Evolutionary conservation across 805 yeast genomes (phyloP), one percentile per base, ranked within the genome.

Genomic region (Wickerhamomyces chaumierensis): DNA sequence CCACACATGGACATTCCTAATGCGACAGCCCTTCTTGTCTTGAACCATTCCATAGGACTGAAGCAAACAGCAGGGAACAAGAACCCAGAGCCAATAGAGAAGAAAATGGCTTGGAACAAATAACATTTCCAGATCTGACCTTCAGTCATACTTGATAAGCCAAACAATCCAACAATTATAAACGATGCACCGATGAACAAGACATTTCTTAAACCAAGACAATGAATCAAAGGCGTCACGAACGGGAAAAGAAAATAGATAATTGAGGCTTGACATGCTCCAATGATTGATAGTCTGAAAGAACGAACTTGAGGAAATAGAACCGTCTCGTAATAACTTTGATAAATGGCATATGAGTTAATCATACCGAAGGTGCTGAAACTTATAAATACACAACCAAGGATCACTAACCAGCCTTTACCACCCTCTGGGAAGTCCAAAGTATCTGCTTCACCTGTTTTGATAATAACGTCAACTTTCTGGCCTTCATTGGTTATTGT

Each of bases 31-130:
- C 87, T 64, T 42, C 63, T 75, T 44, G 68, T 74, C 34, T 71
- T 59, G 56, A 81, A 81, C 80, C 83, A 81, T 40, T 78, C 86
- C 0, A 85, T 83, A 16, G 81, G 52, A 7, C 79, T 56, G 8
- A 75, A 68, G 31, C 77, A 58, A 6, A 73, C 74, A 0, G 87
- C 78, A 5, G 77, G 62, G 37, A 74, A 70, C 29, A 75, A 58
- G 8, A 75, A 49, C 0, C 81, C 75, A 8, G 39, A 28, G 4
- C 54, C 54, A 15, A 50, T 20, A 2, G 51, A 38, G 38, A 46
- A 47, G 39, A 50, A 38, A 4, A 50, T 36, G 0, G 47, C 52
- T 36, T 50, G 54, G 41, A 50, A 50, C n/a, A 50, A 28, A 35
- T 50, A 50, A 28, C 54, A 50, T 36, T 47, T 50, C 54, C 54